These are phyloP conservation scores for Coriolopsis trogii DNA, from an alignment of 1,284 basidiomycete species.

Conservation along the genomic window DNA sequence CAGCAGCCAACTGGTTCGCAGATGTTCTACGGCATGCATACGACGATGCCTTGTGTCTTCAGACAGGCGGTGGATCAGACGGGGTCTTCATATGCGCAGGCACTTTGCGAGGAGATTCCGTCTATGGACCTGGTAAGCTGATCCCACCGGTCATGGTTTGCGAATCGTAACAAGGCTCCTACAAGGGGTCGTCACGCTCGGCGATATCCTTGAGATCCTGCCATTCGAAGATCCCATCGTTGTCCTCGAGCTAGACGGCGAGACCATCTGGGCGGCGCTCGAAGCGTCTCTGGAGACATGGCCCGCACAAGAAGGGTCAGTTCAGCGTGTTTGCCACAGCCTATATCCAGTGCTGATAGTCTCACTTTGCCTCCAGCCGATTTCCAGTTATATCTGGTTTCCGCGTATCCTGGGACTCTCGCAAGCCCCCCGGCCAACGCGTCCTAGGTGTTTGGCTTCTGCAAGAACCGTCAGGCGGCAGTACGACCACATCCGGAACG, in stretches of 20 bases:
- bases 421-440: conserved; percentile 67
- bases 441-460: conserved; percentile 75
- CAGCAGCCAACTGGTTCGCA: conserved; percentile 87
- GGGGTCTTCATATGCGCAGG: conserved; percentile 86
- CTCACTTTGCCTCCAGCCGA: conserved; percentile 50
- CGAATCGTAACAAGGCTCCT: not conserved
- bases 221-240: conserved; percentile 90
- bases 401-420: conserved; percentile 87
- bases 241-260: conserved; percentile 82
- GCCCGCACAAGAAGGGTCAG: conserved; percentile 90
- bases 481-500: conserved; percentile 21
- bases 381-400: conserved; percentile 92
- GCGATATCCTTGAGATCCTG: conserved; percentile 85
- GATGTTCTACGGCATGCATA: conserved; percentile 88
- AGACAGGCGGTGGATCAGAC: conserved; percentile 69
- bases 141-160: not conserved
- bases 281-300: conserved; percentile 79
- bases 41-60: conserved; percentile 73
- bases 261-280: conserved; percentile 80
- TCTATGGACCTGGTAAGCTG: conserved; percentile 75
- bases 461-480: conserved; percentile 47
- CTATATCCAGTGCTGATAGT: not conserved
- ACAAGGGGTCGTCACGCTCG: conserved; percentile 52
- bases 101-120: conserved; percentile 84
- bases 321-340: not conserved